Base-by-base conservation (phyloP, 2,329 filamentous ascomycete species). In the Teratosphaeria pseudoeucalypti region DNA sequence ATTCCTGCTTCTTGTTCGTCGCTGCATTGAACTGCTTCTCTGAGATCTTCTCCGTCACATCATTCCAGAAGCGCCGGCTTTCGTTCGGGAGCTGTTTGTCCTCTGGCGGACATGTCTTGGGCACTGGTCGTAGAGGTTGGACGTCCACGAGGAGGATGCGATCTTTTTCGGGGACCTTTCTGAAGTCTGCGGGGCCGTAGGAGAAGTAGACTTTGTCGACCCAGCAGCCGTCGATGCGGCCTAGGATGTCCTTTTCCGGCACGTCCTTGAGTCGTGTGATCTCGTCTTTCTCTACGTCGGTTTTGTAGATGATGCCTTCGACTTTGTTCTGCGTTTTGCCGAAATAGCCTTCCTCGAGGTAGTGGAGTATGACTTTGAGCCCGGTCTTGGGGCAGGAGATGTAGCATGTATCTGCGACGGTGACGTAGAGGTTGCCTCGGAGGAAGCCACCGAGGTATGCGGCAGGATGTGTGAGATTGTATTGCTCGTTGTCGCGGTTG, bases 261-360 rank as follows among this genome's bases (percentile, higher is more conserved):
- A 99, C 90, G 62, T 96, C 92, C 75, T 87, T 90, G 68, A 96
- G 86, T 67, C 83, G 86, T 5, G 78, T 85, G 73, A 87, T 90
- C 71, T 83, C 84, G 72, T 97, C 92, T 60, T 92, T 92, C 26
- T 89, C 84, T 0, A 91, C 88, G 69, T 96, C 88, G 52, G 68
- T 69, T 56, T 83, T 87, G 81, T 96, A 99, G 58, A 97, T 82
- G 58, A 96, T 85, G 19, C 94, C 94, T 62, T 95, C 85, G 39
- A 99, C 87, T 71, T 88, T 91, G 75, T 97, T 96, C 67, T 95
- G 92, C 23, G 90, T 84, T 65, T 90, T 89, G 54, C 92, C 90
- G 34, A 97, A 81, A 92, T 94, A 99, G 56, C 92, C 91, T 68
- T 97, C 92, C 70, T 97, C 92, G 58, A 92, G 79, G 72, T 99